Evolutionary conservation across 805 yeast genomes (phyloP).

Genomic region (Lachancea sp.): DNA sequence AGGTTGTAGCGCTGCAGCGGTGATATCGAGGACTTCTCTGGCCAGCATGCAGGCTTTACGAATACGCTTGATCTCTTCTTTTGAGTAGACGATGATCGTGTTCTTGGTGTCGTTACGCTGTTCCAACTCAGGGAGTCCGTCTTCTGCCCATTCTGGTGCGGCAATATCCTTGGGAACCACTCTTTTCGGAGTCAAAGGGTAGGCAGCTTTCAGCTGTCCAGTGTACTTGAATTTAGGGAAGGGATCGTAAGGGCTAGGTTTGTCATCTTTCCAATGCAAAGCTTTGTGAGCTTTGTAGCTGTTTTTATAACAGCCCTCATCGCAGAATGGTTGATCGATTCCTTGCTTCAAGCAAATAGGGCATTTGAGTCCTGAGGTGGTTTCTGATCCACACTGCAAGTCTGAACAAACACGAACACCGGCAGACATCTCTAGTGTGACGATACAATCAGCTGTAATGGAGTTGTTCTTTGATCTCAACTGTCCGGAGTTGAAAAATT

Average conservation of each 20-base stretch:
- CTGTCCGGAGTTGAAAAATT: neutral
- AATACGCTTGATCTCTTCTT: constrained; percentile 67
- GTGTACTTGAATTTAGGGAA: constrained; percentile 72
- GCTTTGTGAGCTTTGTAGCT: constrained; percentile 70
- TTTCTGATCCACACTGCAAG: constrained; percentile 77
- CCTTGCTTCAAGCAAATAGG: constrained; percentile 83
- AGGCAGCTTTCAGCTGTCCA: constrained; percentile 69
- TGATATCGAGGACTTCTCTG: constrained; percentile 83
- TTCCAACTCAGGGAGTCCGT: constrained; percentile 78
- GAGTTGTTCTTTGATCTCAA: neutral
- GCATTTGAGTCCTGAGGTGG: constrained; percentile 72
- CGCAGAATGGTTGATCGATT: constrained; percentile 61
- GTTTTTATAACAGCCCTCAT: constrained; percentile 73
- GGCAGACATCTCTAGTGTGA: constrained; percentile 1
- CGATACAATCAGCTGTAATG: neutral
- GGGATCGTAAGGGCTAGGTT: constrained; percentile 68
- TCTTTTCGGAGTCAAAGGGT: constrained; percentile 74
- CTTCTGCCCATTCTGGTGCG: constrained; percentile 75
- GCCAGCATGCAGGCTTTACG: constrained; percentile 70
- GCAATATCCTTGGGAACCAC: constrained; percentile 63
- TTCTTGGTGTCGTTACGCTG: constrained; percentile 62
- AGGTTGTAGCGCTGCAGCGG: constrained; percentile 75
- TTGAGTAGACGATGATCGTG: constrained; percentile 55
- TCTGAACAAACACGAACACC: constrained; percentile 51
- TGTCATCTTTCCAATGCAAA: constrained; percentile 58